Evolutionary conservation across 2,329 filamentous ascomycete genomes (phyloP), one percentile per base, ranked within the genome.

Genomic region (Leptographium radiaticola): DNA sequence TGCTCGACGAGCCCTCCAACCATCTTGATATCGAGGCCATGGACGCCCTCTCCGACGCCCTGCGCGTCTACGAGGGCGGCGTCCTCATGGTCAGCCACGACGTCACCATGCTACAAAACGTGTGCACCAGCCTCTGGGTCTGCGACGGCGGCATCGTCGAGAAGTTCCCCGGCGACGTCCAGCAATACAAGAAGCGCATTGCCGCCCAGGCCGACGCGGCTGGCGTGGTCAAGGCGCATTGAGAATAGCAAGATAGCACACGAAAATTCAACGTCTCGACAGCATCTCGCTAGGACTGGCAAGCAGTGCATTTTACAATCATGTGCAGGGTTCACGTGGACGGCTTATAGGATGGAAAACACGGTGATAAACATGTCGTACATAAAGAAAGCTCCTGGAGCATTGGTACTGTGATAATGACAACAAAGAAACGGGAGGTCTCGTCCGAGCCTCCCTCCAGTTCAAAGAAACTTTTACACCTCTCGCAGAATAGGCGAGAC

Each of bases 71-170:
- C 72, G 80, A 95, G 71, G 93, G 93, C 57, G 93, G 93, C 67
- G 90, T 98, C 54, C 74, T 98, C 63, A 97, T 98, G 89, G 93
- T 98, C 55, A 95, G 87, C 65, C 93, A 98, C 85, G 93, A 98
- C 67, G 93, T 98, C 53, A 97, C 93, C 1, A 96, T 98, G 89
- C 69, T 98, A 68, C 89, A 95, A 74, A 95, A 87, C 52, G 93
- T 98, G 40, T 98, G 93, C 70, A 93, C 77, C 51, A 93, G 84
- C 66, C 72, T 98, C 64, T 98, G 93, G 93, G 91, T 98, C 58
- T 98, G 93, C 65, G 93, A 98, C 67, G 76, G 85, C 56, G 93
- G 93, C 11, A 93, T 85, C 1, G 90, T 98, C 20, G 89, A 95
- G 78, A 90, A 96, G 73, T 98, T 98, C 71, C 83, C 86, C 57